Evolutionary conservation across 768 basidiomycete species (phyloP).

Genomic region (Agaricus sinodeliciosus): DNA sequence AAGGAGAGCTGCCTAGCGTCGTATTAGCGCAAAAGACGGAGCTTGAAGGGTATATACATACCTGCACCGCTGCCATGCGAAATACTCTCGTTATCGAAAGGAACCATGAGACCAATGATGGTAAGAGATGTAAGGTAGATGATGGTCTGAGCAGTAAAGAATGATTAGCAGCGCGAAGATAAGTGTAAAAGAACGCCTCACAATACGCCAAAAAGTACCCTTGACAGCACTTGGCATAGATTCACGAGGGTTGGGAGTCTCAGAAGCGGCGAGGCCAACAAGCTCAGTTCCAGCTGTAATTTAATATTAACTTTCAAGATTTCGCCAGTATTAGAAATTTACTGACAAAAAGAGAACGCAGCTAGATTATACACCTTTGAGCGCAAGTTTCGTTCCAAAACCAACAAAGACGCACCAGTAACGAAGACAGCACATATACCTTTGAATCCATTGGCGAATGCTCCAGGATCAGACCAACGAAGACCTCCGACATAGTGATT

Average conservation of each 20-base stretch:
- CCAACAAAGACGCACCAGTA: constrained; percentile 18
- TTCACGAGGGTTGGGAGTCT: constrained; percentile 38
- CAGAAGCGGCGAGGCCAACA: constrained; percentile 38
- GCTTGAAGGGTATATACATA: background rate
- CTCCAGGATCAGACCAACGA: constrained; percentile 31
- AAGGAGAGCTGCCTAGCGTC: constrained; percentile 31
- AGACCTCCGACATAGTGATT: constrained; percentile 31
- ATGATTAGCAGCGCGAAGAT: background rate
- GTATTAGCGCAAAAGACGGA: background rate
- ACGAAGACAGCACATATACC: constrained; percentile 41
- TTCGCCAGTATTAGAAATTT: background rate
- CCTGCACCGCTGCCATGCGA: constrained; percentile 30
- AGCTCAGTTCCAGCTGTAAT: constrained; percentile 37
- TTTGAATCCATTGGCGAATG: constrained; percentile 39
- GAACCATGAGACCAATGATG: constrained; percentile 35
- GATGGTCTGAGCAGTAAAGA: constrained; percentile 23
- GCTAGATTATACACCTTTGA: constrained; percentile 6
- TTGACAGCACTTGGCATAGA: constrained; percentile 40
- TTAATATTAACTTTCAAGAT: background rate
- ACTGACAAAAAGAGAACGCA: constrained; percentile 34
- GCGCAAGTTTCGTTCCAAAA: too few species aligned
- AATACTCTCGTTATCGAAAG: constrained; percentile 29
- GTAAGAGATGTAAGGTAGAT: constrained; percentile 39
- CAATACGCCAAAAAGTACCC: constrained; percentile 43
- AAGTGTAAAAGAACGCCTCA: constrained; percentile 14